A percentile compares a stretch with the other conserved stretches of the same genome.
Evolutionary conservation across 2,329 filamentous ascomycete species (phyloP).

Genomic region (Aspergillus intermedius): DNA sequence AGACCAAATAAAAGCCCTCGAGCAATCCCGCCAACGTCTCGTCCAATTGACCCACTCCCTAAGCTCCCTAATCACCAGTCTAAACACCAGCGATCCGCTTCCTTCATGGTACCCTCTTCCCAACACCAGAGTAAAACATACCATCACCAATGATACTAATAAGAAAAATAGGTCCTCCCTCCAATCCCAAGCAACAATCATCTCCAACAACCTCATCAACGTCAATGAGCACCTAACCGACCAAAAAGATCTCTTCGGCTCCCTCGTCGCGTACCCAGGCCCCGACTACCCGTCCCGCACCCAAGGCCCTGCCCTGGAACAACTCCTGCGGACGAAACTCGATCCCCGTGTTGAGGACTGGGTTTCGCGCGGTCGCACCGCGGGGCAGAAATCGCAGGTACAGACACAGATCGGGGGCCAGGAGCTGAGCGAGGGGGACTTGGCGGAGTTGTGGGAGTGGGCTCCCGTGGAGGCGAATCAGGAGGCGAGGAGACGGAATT

Average conservation of each 20-base stretch:
- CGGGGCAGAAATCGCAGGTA: neutral
- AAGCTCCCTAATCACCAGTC: constrained; percentile 54
- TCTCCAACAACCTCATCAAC: constrained; percentile 62
- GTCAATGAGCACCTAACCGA: constrained; percentile 60
- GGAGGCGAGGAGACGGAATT: constrained; percentile 43
- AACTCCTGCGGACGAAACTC: constrained; percentile 74
- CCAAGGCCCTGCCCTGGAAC: constrained; percentile 55
- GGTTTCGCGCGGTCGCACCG: constrained; percentile 55
- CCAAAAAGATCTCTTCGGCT: constrained; percentile 61
- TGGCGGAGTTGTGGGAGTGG: constrained; percentile 56
- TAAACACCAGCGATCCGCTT: constrained; percentile 58
- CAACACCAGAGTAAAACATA: neutral
- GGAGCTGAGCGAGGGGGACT: constrained; percentile 40
- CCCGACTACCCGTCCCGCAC: constrained; percentile 67
- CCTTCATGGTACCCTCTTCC: constrained; percentile 53
- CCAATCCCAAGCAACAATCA: constrained; percentile 64
- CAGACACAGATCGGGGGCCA: constrained; percentile 4
- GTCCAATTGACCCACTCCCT: constrained; percentile 64
- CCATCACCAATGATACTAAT: constrained; percentile 4
- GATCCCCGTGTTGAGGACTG: constrained; percentile 71
- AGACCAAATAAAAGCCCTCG: constrained; percentile 55
- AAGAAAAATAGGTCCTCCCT: constrained; percentile 54
- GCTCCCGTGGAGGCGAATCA: constrained; percentile 45
- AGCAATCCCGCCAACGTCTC: constrained; percentile 63
- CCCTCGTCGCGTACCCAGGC: constrained; percentile 67